Base-by-base conservation (phyloP, 2,329 filamentous ascomycete species). In the Didymella arachidicola region DNA sequence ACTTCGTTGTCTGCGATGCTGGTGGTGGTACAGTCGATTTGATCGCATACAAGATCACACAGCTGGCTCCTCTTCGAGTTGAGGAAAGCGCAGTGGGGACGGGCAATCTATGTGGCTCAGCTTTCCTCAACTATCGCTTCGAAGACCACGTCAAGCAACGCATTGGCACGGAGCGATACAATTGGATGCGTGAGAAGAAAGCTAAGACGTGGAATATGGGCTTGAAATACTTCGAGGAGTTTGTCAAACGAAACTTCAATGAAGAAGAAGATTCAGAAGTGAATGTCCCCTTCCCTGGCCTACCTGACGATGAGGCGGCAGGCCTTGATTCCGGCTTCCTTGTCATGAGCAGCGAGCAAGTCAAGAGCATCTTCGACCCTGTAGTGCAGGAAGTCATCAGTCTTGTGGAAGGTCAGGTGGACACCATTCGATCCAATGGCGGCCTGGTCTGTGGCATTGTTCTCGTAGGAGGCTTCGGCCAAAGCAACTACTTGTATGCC, bases 161-260 rank as follows among this genome's bases (percentile, higher is more conserved):
- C 1, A 84, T 94, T 10, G 91, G 91, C 1, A 81, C 83, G 36
- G 84, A 84, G 32, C 80, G 84, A 3, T 92, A 92, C 70, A 86
- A 89, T 29, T 86, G 88, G 76, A 92, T 94, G 88, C 90, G 90
- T 72, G 75, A 85, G 51, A 91, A 90, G 77, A 92, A 92, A 75
- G 85, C 84, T 3, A 92, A 91, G 77, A 91, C 88, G 1, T 93
- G 90, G 89, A 90, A 79, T 54, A 81, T 81, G 79, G 91, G 88
- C 2, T 79, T 93, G 49, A 85, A 87, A 54, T 93, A 92, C 71
- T 94, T 92, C 75, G 91, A 94, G 69, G 90, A 93, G 71, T 93
- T 92, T 72, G 90, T 94, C 14, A 94, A 94, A 78, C 84, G 91
- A 14, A 93, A 92, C 70, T 94, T 93, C 72, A 89, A 91, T 71